Conservation (phyloP, 2,329 filamentous ascomycete genomes). For the Trichophyton simii region DNA sequence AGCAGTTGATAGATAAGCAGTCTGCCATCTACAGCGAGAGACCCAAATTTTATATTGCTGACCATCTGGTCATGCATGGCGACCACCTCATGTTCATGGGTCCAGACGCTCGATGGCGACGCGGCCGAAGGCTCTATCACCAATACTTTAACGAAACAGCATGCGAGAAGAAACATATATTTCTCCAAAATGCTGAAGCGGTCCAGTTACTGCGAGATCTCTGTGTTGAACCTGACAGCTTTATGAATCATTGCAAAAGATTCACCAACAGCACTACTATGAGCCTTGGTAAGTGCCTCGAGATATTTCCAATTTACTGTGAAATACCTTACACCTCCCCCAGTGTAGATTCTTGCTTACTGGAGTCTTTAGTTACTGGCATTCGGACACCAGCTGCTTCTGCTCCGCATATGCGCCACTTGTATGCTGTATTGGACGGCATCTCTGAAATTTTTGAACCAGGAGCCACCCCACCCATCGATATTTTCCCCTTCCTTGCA, state of each 20-base stretch:
- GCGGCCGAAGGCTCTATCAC: not conserved
- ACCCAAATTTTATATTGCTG: slow-evolving; percentile 31
- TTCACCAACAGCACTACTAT: not conserved
- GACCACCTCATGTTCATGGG: slow-evolving; percentile 7
- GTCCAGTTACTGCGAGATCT: slow-evolving; percentile 13
- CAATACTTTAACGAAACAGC: not conserved
- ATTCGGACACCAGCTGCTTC: not conserved
- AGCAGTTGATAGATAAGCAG: slow-evolving; percentile 41
- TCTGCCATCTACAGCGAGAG: slow-evolving; percentile 40
- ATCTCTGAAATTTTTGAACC: slow-evolving; percentile 12
- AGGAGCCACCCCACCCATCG: slow-evolving; percentile 11
- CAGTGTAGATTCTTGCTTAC: too few species aligned
- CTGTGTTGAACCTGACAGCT: slow-evolving; percentile 9
- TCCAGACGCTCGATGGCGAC: slow-evolving; percentile 9
- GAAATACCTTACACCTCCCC: too few species aligned
- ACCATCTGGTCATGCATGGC: not conserved
- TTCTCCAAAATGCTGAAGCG: slow-evolving; percentile 5
- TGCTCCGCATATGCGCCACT: not conserved
- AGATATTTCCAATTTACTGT: not conserved
- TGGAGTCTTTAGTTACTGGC: not conserved
- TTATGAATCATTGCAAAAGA: not conserved
- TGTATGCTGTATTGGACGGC: slow-evolving; percentile 4
- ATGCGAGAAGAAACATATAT: slow-evolving; percentile 6
- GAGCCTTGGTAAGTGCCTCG: not conserved
- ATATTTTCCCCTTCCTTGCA: slow-evolving; percentile 13